Evolutionary conservation across 306 rosid genomes (phyloP), one percentile per base, ranked within the genome.

Genomic region (Ochetophila trinervis): DNA sequence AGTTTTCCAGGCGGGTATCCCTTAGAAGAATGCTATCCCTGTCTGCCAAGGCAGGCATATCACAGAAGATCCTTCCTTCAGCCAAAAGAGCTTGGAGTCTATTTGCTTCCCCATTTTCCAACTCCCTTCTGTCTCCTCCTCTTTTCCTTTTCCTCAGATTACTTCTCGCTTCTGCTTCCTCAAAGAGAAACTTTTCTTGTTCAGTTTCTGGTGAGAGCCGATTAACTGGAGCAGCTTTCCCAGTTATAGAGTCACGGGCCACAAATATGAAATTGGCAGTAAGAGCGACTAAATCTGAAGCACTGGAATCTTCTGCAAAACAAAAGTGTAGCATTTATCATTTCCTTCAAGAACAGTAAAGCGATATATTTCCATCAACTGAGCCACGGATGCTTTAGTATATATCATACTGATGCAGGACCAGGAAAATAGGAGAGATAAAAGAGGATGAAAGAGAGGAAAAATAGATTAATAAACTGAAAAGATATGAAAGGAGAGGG

Each of bases 261-360:
- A 93, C 99, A 60, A 90, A 93, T 76, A 84, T 93, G 87, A 93
- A 93, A 79, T 93, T 90, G 57, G 99, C 97, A 48, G 97, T 84
- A 20, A 93, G 80, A 60, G 83, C 91, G 47, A 82, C 79, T 10
- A 68, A 67, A 53, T 90, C 87, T 60, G 88, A 73, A 47, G 57
- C 60, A 58, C 73, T 78, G 61, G 66, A 73, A 60, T 65, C 73
- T 40, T 72, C 90, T 76, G 77, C 82, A 77, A 63, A 77, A 57
- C 24, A 40, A 44, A 57, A 55, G 35, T 57, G 6, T 17, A 53
- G 14, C 21, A 51, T 34, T 48, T 27, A 55, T 35, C 45, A 50
- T 27, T 47, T 18, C 13, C 50, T 40, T 65, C 36, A 22, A 18
- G 45, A 15, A 8, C 4, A 51, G n/a, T 21, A 22, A 19, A 65